Evolutionary conservation across 176 grass and related monocot genomes (phyloP).

Genomic region (Ensete glaucum): DNA sequence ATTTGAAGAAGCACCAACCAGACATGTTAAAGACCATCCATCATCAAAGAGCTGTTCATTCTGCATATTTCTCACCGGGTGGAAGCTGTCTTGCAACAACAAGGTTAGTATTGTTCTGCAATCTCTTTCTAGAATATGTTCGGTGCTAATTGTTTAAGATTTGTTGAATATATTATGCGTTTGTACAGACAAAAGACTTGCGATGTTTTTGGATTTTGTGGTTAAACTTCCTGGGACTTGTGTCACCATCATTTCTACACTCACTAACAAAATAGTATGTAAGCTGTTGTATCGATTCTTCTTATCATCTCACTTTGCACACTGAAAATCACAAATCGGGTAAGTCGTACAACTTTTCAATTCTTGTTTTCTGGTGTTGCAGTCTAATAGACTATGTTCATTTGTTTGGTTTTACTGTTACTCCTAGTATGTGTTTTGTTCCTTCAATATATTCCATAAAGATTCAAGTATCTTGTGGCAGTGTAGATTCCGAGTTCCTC

Average conservation of each 20-base stretch:
- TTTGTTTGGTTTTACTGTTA: no score
- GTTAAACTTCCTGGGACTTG: not conserved
- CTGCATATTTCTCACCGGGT: slow-evolving; percentile 87
- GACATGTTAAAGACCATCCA: slow-evolving; percentile 38
- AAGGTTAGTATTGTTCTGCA: slow-evolving; percentile 38
- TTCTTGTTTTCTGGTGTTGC: not conserved
- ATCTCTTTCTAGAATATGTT: not conserved
- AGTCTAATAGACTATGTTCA: no score
- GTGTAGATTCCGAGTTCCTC: not conserved
- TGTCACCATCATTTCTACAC: not conserved
- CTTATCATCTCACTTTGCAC: not conserved
- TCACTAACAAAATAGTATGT: not conserved
- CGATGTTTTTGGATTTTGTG: not conserved
- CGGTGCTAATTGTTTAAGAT: no score
- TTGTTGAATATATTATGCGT: no score
- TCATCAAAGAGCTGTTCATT: slow-evolving; percentile 42
- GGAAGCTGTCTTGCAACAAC: slow-evolving; percentile 60
- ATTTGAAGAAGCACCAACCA: slow-evolving; percentile 33
- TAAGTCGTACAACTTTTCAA: not conserved
- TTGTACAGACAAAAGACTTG: not conserved
- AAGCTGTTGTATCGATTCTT: not conserved
- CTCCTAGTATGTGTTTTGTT: no score
- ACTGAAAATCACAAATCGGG: not conserved
- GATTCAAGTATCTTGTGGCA: not conserved
- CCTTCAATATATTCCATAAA: not conserved